Evolutionary conservation across 768 basidiomycete genomes (phyloP).

Genomic region (Boletus subparvulus): DNA sequence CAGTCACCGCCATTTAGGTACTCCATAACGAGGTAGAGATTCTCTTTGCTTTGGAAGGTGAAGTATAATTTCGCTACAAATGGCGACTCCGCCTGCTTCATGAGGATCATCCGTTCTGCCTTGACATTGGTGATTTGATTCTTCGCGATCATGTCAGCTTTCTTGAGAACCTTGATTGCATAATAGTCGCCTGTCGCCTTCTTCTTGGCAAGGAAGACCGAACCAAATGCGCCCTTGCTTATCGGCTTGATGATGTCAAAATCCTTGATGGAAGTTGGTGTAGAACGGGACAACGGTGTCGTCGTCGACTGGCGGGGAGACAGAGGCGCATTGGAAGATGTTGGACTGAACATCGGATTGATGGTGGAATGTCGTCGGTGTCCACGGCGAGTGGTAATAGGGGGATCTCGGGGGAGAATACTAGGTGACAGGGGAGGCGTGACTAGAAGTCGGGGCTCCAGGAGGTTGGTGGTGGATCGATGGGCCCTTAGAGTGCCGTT

Average conservation of each 20-base stretch:
- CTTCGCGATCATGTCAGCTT: slow-evolving; percentile 99
- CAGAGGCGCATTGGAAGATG: slow-evolving; percentile 52
- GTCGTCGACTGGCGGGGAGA: slow-evolving; percentile 86
- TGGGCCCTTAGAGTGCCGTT: slow-evolving; percentile 55
- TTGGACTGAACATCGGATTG: slow-evolving; percentile 60
- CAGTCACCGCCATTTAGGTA: slow-evolving; percentile 99
- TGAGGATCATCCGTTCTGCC: slow-evolving; percentile 98
- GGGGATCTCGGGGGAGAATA: slow-evolving; percentile 53
- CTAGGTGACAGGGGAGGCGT: slow-evolving; percentile 73
- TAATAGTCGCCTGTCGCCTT: slow-evolving; percentile 97
- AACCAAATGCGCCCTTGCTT: slow-evolving; percentile 97
- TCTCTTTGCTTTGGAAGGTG: slow-evolving; percentile 99
- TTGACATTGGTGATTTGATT: slow-evolving; percentile 99
- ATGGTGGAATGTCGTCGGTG: slow-evolving; percentile 74
- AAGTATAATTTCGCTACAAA: slow-evolving; percentile 98
- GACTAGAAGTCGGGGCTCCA: slow-evolving; percentile 63
- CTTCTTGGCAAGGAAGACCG: slow-evolving; percentile 98
- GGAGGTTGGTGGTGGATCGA: slow-evolving; percentile 63
- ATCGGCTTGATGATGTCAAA: slow-evolving; percentile 99
- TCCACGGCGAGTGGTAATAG: slow-evolving; percentile 46
- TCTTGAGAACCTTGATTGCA: slow-evolving; percentile 99
- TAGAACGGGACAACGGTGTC: slow-evolving; percentile 74
- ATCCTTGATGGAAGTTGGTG: slow-evolving; percentile 93
- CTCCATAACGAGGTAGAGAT: slow-evolving; percentile 98
- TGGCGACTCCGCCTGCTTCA: slow-evolving; percentile 98